Base-by-base conservation (phyloP, 441 rosid species). In the Jatropha multifida region DNA sequence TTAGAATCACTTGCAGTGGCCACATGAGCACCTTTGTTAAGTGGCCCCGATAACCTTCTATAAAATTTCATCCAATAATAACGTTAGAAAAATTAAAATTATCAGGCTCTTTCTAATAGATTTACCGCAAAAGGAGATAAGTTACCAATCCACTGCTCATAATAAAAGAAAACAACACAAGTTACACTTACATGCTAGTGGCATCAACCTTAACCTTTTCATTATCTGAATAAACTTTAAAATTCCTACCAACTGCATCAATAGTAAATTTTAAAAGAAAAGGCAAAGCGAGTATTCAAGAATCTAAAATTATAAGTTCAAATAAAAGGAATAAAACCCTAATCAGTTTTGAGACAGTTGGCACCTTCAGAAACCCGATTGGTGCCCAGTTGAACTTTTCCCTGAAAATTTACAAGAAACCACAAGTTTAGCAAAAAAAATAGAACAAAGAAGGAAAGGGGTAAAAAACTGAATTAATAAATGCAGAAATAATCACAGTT, bases 151-250 rank as follows among this genome's bases (percentile, higher is more conserved):
- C 32, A 32, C 32, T 0, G 32, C 32, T 32, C 32, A 32, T 32
- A 32, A 32, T 32, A 32, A 32, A 32, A 32, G 32, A 32, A 32
- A 32, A 32, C 32, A 20, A 17, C 52, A 27, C 48, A 64, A 70
- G 61, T 66, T 56, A 74, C 77, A 84, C 86, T 90, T 82, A 90
- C 88, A 44, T 10, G 71, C 77, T 20, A 68, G 56, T 69, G 7
- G 80, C 64, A 68, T 80, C 90, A 58, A 58, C 59, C 75, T 87
- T 85, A 46, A 55, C 69, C 74, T 78, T 83, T 23, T 78, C 89
- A 65, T 78, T 78, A 68, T 87, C 92, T 0, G 85, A 60, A 60
- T 72, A 89, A 63, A 94, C 72, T 79, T 81, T 88, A 51, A 94
- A 83, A 81, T 74, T 83, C 56, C 81, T 76, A 65, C 66, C 75